Conservation (phyloP, 208 protist species). For the Trypanosoma cruzi region DNA sequence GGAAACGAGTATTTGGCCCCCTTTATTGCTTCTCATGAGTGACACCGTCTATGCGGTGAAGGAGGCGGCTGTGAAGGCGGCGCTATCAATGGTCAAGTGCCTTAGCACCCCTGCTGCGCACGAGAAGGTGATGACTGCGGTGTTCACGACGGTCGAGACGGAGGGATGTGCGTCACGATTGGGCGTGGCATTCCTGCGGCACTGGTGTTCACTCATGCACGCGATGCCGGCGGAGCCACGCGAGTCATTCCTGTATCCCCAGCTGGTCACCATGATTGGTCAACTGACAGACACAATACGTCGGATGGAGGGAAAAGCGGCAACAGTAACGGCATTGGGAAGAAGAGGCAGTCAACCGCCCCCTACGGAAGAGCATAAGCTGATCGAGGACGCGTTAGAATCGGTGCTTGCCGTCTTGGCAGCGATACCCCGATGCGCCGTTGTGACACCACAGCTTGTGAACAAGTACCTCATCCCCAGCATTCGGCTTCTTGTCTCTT, state of each 20-base stretch:
- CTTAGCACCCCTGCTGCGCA: constrained; percentile 42
- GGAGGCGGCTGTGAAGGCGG: constrained; percentile 52
- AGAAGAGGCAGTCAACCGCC: constrained; percentile 24
- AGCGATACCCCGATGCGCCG: constrained; percentile 54
- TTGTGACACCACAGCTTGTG: constrained; percentile 67
- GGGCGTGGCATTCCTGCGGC: constrained; percentile 42
- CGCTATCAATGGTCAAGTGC: constrained; percentile 39
- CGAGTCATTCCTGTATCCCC: constrained; percentile 62
- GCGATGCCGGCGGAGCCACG: constrained; percentile 69
- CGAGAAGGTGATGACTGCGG: constrained; percentile 46
- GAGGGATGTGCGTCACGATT: constrained; percentile 54
- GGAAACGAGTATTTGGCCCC: constrained; percentile 41
- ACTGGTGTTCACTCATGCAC: constrained; percentile 50
- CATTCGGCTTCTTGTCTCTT: constrained; percentile 39
- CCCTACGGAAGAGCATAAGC: constrained; percentile 4
- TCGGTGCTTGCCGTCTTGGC: constrained; percentile 42
- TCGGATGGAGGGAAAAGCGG: not conserved
- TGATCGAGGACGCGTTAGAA: constrained; percentile 49
- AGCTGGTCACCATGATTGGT: constrained; percentile 54
- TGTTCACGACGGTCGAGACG: constrained; percentile 39
- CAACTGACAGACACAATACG: constrained; percentile 34
- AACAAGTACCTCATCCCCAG: constrained; percentile 53
- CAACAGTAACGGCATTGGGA: not conserved
- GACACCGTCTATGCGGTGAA: constrained; percentile 50
- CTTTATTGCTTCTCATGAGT: constrained; percentile 48